Percentiles rank a stretch among this genome's conserved stretches.
phyloP scores from a whole-genome alignment of 306 rosid genomes.

The Luffa aegyptiaca region DNA sequence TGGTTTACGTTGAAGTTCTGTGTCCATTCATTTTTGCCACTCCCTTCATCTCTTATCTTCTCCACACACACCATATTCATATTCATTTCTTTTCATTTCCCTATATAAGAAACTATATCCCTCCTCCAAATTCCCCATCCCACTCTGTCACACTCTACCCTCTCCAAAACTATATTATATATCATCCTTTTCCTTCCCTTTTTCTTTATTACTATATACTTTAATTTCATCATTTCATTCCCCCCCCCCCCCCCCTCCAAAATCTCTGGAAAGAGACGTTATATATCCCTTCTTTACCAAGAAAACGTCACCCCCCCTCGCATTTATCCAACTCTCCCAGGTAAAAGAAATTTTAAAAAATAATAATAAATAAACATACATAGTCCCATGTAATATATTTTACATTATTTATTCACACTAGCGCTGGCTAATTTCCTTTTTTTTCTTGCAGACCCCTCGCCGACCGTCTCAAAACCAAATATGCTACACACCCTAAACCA shows the following conservation, averaged over 20 bases:
- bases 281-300: not conserved
- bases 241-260: not conserved
- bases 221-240: not conserved
- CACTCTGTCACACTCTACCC: not conserved
- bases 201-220: not conserved
- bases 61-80: not conserved
- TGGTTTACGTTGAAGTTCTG: not conserved
- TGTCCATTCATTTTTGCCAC: conserved; percentile 7
- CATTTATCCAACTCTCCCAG: not conserved
- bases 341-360: not conserved
- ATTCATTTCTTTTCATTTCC: not conserved
- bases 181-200: too few relatives aligned
- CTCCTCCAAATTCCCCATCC: not conserved
- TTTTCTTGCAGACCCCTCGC: not conserved
- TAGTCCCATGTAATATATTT: not conserved
- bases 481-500: not conserved
- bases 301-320: not conserved
- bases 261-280: not conserved
- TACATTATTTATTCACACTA: not conserved
- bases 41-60: not conserved
- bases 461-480: not conserved
- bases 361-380: not conserved
- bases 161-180: not conserved
- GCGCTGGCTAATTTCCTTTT: not conserved
- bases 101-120: not conserved